Base-by-base conservation (phyloP, 257 asterid species). In the Salvia rosmarinus region DNA sequence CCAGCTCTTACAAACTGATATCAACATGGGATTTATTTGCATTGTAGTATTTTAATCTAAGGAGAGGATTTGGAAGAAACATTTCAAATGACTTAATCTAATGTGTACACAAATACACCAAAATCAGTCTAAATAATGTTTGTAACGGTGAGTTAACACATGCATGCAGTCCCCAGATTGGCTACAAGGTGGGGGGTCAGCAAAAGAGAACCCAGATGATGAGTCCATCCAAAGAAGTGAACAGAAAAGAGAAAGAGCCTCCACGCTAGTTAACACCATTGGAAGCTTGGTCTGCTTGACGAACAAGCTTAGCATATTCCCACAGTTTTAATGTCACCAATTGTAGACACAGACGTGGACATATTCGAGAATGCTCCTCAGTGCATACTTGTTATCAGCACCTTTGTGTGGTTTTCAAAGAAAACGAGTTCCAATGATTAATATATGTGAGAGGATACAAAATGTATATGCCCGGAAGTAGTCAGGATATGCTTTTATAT, bases 1-100 rank as follows among this genome's bases (percentile, higher is more conserved):
- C 59, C 56, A 34, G 30, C 55, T 23, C 9, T 49, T 28, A 30
- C 34, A 57, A 65, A 79, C 51, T 40, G 47, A 17, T 58, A 20
- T 23, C 5, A 25, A 10, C 43, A 64, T 39, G 11, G 20, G 63
- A 62, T 21, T 51, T 16, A 34, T 51, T 49, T 51, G 51, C 21
- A n/a, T 17, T 32, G 14, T 32, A 67, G 37, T 34, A 50, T 50
- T 17, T 9, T 61, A 44, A 32, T 28, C n/a, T 16, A 50, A 67
- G 8, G 35, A 23, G n/a, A n/a, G n/a, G 28, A 68, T 40, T 69
- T 17, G 66, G 12, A 39, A 21, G 44, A 34, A 54, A 3, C n/a
- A n/a, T n/a, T n/a, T n/a, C n/a, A n/a, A n/a, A n/a, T 14, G 4
- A 37, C 13, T 21, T 43, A 37, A 16, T 16, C 63, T 70, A 30